Conservation (phyloP, 169 alveolate species). For the Eimeria praecox region DNA sequence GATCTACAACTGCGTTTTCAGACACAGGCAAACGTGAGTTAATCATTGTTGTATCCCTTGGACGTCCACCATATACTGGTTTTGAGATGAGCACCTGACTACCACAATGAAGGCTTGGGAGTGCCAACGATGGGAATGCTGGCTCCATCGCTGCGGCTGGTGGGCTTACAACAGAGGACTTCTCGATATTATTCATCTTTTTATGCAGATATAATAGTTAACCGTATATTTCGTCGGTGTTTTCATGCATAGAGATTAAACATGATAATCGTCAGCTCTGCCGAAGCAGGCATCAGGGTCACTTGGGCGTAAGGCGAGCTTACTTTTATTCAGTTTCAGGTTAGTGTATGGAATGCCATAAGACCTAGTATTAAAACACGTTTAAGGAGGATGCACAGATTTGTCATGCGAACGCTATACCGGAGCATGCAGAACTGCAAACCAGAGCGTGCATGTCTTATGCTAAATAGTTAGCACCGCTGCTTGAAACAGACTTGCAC, state of each 20-base stretch:
- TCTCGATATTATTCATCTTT: neutral
- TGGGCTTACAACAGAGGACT: neutral
- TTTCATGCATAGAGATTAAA: neutral
- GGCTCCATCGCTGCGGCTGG: neutral
- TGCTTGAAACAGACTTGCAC: neutral
- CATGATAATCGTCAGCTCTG: neutral
- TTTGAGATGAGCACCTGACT: neutral
- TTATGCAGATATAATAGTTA: neutral
- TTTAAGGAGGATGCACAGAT: neutral
- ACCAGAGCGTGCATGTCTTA: neutral
- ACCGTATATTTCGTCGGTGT: neutral
- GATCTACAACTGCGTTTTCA: neutral
- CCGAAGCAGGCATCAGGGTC: neutral
- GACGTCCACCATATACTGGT: neutral
- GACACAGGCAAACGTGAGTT: neutral
- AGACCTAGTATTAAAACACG: neutral
- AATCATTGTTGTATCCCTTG: neutral
- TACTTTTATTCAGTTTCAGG: neutral
- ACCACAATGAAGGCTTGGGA: neutral
- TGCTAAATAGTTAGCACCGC: neutral
- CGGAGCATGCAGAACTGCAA: neutral
- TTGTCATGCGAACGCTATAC: neutral
- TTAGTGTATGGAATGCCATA: neutral
- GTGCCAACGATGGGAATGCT: neutral
- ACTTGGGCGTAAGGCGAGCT: neutral